These are phyloP conservation scores for Amanita subjunquillea DNA, from an alignment of 768 basidiomycete species.

Conservation along the genomic window DNA sequence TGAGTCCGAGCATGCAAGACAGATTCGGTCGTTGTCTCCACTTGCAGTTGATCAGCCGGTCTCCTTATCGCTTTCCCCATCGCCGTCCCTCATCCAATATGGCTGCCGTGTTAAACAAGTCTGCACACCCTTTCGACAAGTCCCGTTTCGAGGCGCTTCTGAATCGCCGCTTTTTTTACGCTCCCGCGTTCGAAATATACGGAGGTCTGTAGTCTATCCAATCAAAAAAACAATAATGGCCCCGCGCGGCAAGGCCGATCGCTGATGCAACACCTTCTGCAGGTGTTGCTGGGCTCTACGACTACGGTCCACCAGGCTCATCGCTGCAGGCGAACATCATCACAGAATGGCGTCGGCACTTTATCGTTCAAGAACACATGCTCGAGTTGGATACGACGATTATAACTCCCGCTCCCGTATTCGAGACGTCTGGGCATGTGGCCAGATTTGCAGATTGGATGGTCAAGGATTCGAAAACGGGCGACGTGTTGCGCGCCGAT, in stretches of 20 bases:
- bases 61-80: conserved; percentile 20
- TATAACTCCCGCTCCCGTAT: conserved; percentile 91
- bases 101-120: conserved; percentile 56
- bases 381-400: conserved; percentile 96
- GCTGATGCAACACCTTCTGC: neutral
- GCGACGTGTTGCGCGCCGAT: conserved; percentile 93
- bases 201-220: conserved; percentile 51
- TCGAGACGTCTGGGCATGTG: conserved; percentile 96
- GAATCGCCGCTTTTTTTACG: conserved; percentile 91
- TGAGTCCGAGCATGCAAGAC: conserved; percentile 9
- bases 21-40: conserved; percentile 11
- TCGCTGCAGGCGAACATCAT: conserved; percentile 95
- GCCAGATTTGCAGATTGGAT: conserved; percentile 99
- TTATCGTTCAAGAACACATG: conserved; percentile 98
- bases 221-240: neutral
- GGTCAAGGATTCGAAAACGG: conserved; percentile 93
- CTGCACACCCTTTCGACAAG: conserved; percentile 83
- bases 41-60: conserved; percentile 12
- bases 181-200: conserved; percentile 98
- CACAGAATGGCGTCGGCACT: conserved; percentile 93
- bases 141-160: conserved; percentile 74
- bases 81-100: conserved; percentile 20
- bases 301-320: conserved; percentile 95
- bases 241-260: neutral
- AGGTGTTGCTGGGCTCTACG: conserved; percentile 97